Base-by-base conservation (phyloP, 192 early-diverging fungal genomes). In the Linnemannia elongata region DNA sequence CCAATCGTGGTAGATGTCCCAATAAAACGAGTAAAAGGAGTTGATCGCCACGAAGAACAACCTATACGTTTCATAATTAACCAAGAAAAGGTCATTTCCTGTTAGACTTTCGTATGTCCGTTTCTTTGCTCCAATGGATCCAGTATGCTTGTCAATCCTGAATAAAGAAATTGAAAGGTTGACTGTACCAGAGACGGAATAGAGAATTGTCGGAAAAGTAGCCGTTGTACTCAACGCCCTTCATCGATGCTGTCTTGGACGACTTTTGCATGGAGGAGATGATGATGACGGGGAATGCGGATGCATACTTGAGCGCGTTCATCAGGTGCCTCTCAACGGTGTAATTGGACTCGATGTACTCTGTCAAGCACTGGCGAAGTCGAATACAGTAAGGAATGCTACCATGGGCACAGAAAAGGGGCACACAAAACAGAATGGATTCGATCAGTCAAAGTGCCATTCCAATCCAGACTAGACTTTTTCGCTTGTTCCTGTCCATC, bases 1-100 rank as follows among this genome's bases (percentile, higher is more conserved):
- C 97, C 97, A 99, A 88, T 98, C 98, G 83, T 97, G 94, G 24
- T 91, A 93, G 39, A 99, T 91, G 90, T 99, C 98, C 99, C 98
- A 99, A 88, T 97, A 98, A 57, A 97, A 94, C 8, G 96, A 97
- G 88, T 96, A 99, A 22, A 97, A 90, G 42, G 98, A 97, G 89
- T 99, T 98, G 74, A 98, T 88, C 36, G 94, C 90, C 1, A 96
- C 94, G 35, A 90, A 90, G 45, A 91, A 76, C 22, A 93, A 80
- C 92, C 92, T 93, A 85, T n/a, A 20, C 71, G 12, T 27, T 66
- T 66, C 27, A 38, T n/a, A 57, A 84, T 18, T 55, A 55, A 60
- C 33, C 72, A 17, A 69, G 33, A 38, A 4, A 22, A 41, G 9
- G 8, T 5, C n/a, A 6, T 42, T 42, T 27, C 60, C 60, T 30